Conservation (phyloP, 805 yeast genomes). For the Kuraishia capsulata region DNA sequence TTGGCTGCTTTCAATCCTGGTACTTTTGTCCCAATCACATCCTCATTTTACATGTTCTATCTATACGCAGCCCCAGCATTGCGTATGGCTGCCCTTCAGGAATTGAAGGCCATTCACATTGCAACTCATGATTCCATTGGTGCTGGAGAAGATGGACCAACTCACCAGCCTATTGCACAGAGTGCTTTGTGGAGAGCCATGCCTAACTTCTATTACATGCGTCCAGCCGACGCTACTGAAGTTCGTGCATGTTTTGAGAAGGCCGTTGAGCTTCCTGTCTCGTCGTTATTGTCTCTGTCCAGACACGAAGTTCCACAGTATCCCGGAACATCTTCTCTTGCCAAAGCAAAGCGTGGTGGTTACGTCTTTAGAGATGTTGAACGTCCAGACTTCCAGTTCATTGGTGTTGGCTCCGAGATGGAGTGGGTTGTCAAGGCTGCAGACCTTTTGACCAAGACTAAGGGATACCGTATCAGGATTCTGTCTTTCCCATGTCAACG, state of each 20-base stretch:
- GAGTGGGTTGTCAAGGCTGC: slow-evolving; percentile 22
- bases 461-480: slow-evolving; percentile 17
- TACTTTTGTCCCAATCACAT: slow-evolving; percentile 23
- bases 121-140: slow-evolving; percentile 53
- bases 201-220: slow-evolving; percentile 39
- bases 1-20: slow-evolving; percentile 23
- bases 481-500: slow-evolving; percentile 23
- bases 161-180: slow-evolving; percentile 48
- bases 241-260: slow-evolving; percentile 35
- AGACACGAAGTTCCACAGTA: slow-evolving; percentile 19
- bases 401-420: slow-evolving; percentile 22
- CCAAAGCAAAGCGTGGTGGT: slow-evolving; percentile 18
- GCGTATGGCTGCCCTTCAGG: slow-evolving; percentile 37
- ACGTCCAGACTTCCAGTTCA: slow-evolving; percentile 14
- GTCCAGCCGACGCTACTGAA: slow-evolving; percentile 48
- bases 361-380: slow-evolving; percentile 15
- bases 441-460: slow-evolving; percentile 8
- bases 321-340: slow-evolving; percentile 13
- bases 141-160: slow-evolving; percentile 50
- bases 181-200: slow-evolving; percentile 41
- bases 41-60: slow-evolving; percentile 26
- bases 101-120: slow-evolving; percentile 37
- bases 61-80: slow-evolving; percentile 44
- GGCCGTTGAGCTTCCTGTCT: slow-evolving; percentile 11
- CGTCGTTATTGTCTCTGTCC: slow-evolving; percentile 19